Evolutionary conservation across 805 yeast genomes (phyloP), one percentile per base, ranked within the genome.

Genomic region (Candida adriatica): DNA sequence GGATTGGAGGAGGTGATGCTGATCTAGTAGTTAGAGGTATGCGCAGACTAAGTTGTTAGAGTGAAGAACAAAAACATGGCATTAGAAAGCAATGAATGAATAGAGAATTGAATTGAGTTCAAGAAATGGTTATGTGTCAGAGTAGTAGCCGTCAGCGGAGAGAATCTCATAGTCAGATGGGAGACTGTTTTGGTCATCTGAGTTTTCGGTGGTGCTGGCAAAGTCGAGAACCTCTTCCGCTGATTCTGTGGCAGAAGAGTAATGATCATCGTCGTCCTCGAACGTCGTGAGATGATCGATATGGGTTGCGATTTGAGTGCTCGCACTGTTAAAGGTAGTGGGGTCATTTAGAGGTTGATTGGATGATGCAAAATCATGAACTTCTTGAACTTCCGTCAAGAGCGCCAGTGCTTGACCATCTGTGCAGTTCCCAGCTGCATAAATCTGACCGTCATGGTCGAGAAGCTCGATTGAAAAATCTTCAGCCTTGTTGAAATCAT

Each of bases 161-260:
- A 34, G 38, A 13, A 34, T 30, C 13, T 34, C 38, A 24, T 34
- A 34, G 18, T 34, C 38, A 6, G 33, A 26, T 6, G 31, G 27
- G 13, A 30, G 13, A 8, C 29, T 16, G 13, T 23, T 32, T 16
- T 30, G 29, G 8, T 19, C 22, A 8, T 19, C 22, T 19, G 22
- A 19, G 8, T 19, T 11, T 8, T 11, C 11, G 8, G 22, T 8
- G 10, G 22, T 19, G 11, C 10, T 19, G 22, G 10, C 11, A 8
- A 19, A 19, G 22, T 19, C 22, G 11, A 19, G 8, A 8, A 19
- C 22, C 22, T 19, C 22, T 8, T 8, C 11, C 11, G 11, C 8
- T 8, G 10, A 19, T 11, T 19, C 10, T 11, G 11, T 19, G 10
- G 22, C 8, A 19, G 22, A 19, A 8, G 22, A 19, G n/a, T n/a